phyloP scores from a whole-genome alignment of 2,329 filamentous ascomycete species.

The Colletotrichum costaricense region DNA sequence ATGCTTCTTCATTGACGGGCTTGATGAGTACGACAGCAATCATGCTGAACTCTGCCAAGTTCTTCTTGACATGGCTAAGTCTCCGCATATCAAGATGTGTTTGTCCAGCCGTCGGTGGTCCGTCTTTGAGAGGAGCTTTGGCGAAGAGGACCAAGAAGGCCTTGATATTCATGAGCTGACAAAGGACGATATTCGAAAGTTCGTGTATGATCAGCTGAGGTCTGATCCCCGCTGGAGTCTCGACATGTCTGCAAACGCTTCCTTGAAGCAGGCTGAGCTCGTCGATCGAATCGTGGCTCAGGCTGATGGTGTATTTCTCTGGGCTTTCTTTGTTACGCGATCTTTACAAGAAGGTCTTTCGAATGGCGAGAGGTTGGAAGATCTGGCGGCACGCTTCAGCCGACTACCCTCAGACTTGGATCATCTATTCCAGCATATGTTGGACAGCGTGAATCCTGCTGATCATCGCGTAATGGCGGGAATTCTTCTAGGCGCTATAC shows the following conservation, averaged over 20 bases:
- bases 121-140: slow-evolving; percentile 42
- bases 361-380: not conserved
- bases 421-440: not conserved
- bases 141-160: slow-evolving; percentile 4
- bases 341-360: not conserved
- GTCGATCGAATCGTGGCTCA: not conserved
- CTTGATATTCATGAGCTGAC: slow-evolving; percentile 44
- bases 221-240: not conserved
- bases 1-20: slow-evolving; percentile 45
- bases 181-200: slow-evolving; percentile 42
- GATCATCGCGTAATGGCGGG: not conserved
- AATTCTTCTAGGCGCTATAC: not conserved
- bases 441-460: not conserved
- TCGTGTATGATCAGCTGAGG: slow-evolving; percentile 12
- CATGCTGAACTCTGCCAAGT: slow-evolving; percentile 42
- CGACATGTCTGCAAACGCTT: not conserved
- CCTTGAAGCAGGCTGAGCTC: not conserved
- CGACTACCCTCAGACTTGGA: not conserved
- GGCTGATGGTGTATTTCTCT: not conserved
- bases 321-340: not conserved
- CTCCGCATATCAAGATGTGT: slow-evolving; percentile 43
- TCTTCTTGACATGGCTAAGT: slow-evolving; percentile 36
- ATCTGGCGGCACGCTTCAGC: not conserved
- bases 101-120: slow-evolving; percentile 46
- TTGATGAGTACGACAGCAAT: slow-evolving; percentile 47